Conservation (phyloP, 768 basidiomycete species). For the Sporobolomyces phaffii region DNA sequence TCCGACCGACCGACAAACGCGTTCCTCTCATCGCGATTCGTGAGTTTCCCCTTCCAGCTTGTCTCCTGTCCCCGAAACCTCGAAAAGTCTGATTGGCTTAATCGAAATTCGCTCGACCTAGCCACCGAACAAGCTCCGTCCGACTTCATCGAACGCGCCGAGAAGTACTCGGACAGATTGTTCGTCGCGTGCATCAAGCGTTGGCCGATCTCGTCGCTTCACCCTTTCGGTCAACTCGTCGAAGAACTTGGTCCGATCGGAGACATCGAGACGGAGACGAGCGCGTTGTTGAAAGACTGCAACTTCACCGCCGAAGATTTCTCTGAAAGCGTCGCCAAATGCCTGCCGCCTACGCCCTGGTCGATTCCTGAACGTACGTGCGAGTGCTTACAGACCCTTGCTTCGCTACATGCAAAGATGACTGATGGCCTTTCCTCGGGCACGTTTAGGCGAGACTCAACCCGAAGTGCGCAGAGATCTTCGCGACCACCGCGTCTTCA, state of each 20-base stretch:
- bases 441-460: slow-evolving; percentile 34
- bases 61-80: too few relatives aligned
- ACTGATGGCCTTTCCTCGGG: neutral
- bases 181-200: slow-evolving; percentile 99
- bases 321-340: slow-evolving; percentile 87
- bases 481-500: slow-evolving; percentile 76
- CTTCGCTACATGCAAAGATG: neutral
- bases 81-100: too few relatives aligned
- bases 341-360: slow-evolving; percentile 93
- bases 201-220: slow-evolving; percentile 80
- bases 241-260: slow-evolving; percentile 97
- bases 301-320: slow-evolving; percentile 94
- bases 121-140: slow-evolving; percentile 86
- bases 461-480: slow-evolving; percentile 81
- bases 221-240: slow-evolving; percentile 96
- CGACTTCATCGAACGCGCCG: slow-evolving; percentile 92
- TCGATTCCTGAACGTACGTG: slow-evolving; percentile 49
- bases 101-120: neutral
- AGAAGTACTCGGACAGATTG: slow-evolving; percentile 77
- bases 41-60: neutral
- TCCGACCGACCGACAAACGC: slow-evolving; percentile 98
- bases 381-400: neutral
- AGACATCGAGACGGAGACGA: slow-evolving; percentile 97
- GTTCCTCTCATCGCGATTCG: slow-evolving; percentile 98
- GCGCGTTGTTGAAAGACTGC: slow-evolving; percentile 93